phyloP scores from a whole-genome alignment of 2,329 filamentous ascomycete species.

The Orbilia oligospora region DNA sequence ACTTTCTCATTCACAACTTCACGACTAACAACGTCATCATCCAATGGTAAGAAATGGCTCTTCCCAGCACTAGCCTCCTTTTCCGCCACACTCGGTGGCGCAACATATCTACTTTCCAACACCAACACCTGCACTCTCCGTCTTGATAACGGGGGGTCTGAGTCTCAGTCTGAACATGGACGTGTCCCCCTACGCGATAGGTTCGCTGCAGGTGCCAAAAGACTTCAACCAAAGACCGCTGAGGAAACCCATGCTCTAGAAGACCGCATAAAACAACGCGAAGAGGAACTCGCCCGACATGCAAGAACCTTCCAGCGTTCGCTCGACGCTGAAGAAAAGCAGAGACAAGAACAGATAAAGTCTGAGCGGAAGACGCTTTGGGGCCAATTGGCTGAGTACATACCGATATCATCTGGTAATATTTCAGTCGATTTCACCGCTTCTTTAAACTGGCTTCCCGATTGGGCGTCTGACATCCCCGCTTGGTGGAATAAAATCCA shows the following conservation, averaged over 20 bases:
- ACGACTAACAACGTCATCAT: not conserved
- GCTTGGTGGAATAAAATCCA: conserved; percentile 63
- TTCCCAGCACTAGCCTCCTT: conserved; percentile 37
- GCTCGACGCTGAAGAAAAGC: conserved; percentile 42
- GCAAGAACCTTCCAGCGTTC: conserved; percentile 54
- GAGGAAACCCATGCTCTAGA: conserved; percentile 49
- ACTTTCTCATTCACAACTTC: conserved; percentile 9
- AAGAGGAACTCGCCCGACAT: conserved; percentile 51
- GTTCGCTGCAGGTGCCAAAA: conserved; percentile 45
- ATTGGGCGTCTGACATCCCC: conserved; percentile 61
- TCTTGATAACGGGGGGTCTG: conserved; percentile 37
- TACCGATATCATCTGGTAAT: conserved; percentile 40
- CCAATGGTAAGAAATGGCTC: conserved; percentile 31
- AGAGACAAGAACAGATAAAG: conserved; percentile 31
- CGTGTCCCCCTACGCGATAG: conserved; percentile 20
- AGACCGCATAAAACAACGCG: conserved; percentile 52
- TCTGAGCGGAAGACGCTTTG: conserved; percentile 40
- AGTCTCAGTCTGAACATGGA: not conserved
- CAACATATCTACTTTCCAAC: conserved; percentile 46
- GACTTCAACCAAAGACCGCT: conserved; percentile 45
- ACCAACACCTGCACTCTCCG: conserved; percentile 38
- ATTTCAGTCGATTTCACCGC: conserved; percentile 51
- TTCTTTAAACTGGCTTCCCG: conserved; percentile 54
- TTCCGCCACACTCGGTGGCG: conserved; percentile 39
- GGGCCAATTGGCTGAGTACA: conserved; percentile 46